Evolutionary conservation across 192 early-diverging fungal genomes (phyloP).

Genomic region (Gorgonomyces haynaldii): DNA sequence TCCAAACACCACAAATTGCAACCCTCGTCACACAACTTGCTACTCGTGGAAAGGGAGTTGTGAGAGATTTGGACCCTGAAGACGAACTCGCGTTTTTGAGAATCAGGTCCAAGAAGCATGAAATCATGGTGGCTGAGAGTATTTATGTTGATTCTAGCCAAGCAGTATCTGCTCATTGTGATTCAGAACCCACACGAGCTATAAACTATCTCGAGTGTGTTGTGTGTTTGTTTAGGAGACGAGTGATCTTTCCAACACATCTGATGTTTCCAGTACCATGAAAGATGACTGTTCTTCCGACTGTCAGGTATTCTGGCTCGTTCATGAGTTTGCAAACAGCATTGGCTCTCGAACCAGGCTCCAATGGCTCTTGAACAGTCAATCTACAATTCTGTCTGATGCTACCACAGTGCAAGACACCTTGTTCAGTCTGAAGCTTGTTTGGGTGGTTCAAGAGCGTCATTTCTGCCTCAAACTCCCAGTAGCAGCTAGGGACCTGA

Average conservation of each 20-base stretch:
- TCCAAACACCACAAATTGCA: constrained; percentile 47
- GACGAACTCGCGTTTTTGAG: constrained; percentile 75
- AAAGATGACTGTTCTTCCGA: constrained; percentile 50
- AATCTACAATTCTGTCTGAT: constrained; percentile 46
- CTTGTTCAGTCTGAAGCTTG: constrained; percentile 31
- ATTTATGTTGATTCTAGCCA: constrained; percentile 28
- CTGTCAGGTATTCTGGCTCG: constrained; percentile 48
- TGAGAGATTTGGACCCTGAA: constrained; percentile 39
- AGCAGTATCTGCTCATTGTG: constrained; percentile 54
- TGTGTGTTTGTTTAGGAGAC: not conserved
- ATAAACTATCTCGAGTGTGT: not conserved
- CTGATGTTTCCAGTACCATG: constrained; percentile 51
- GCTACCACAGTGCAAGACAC: constrained; percentile 46
- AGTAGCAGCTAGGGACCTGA: not conserved
- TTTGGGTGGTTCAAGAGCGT: constrained; percentile 45
- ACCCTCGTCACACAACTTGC: constrained; percentile 43
- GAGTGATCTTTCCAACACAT: constrained; percentile 55
- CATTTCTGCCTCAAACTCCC: constrained; percentile 56
- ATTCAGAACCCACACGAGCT: constrained; percentile 42
- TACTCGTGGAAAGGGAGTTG: constrained; percentile 31
- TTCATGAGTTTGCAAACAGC: constrained; percentile 33
- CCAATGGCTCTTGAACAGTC: no score
- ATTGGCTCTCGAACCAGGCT: constrained; percentile 36
- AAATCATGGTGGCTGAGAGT: constrained; percentile 75
- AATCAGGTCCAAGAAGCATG: constrained; percentile 71